Base-by-base conservation (phyloP, 1,284 basidiomycete genomes). In the Takashimella tepidaria region DNA sequence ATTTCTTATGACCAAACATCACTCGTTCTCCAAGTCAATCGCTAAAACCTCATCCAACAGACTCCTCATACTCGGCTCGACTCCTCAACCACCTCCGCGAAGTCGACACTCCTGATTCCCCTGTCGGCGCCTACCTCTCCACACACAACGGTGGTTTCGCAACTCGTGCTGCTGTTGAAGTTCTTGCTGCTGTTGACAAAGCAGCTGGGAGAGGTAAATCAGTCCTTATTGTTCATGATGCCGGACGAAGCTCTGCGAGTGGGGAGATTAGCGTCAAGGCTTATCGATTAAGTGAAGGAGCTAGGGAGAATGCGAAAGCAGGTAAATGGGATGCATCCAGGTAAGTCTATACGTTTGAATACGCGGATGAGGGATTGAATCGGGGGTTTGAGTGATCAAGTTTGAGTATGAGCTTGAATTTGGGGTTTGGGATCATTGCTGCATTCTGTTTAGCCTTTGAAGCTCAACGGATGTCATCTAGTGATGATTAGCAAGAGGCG, bases 81-180 rank as follows among this genome's bases (percentile, higher is more conserved):
- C 67, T 76, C 27, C 64, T 76, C 22, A 63, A 58, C 37, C 69
- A 74, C 54, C 66, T 75, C 26, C 61, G 67, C 11, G 69, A 97
- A 72, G 91, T 98, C 56, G 89, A 92, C 72, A 85, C 88, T 51
- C 93, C 97, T 69, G 92, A 95, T 73, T 92, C 88, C 64, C 84
- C 96, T 47, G 89, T 98, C 54, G 96, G 96, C 44, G 92, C 97
- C 76, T 99, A 99, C 80, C 91, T 96, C 74, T 88, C 87, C 45
- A 90, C 87, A 45, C 84, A 86, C 19, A 81, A 91, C 49, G 91
- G 92, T 41, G 91, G 91, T n/a, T 97, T 95, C 76, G 87, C 90
- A 76, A 88, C 86, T 66, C 88, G 92, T 70, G 83, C 84, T n/a
- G 78, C 96, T 46, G 81, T 98, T 49, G 91, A 97, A 58, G 88